phyloP scores from a whole-genome alignment of 1,284 basidiomycete species.

The Somion occarium region DNA sequence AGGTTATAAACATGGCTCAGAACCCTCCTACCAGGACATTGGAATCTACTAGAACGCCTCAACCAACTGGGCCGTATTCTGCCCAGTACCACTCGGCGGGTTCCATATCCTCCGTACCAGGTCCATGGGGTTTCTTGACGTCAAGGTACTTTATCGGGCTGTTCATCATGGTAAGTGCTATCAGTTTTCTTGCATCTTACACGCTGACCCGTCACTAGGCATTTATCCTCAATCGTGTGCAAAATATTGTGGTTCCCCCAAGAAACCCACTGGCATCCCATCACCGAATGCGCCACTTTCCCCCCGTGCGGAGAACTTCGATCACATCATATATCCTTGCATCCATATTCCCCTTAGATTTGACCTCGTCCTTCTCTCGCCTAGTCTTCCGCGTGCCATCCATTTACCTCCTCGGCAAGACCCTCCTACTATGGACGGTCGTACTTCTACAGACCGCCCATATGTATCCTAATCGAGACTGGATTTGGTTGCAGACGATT shows the following conservation, averaged over 20 bases:
- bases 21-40: neutral
- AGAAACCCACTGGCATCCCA: slow-evolving; percentile 34
- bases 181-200: slow-evolving; percentile 6
- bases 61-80: neutral
- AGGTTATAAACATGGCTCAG: slow-evolving; percentile 10
- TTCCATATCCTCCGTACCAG: slow-evolving; percentile 38
- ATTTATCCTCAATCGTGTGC: slow-evolving; percentile 65
- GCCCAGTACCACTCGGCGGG: neutral
- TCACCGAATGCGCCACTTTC: slow-evolving; percentile 11
- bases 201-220: slow-evolving; percentile 37
- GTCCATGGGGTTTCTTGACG: slow-evolving; percentile 64
- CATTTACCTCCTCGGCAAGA: slow-evolving; percentile 50
- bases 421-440: slow-evolving; percentile 50
- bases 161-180: slow-evolving; percentile 43
- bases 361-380: slow-evolving; percentile 55
- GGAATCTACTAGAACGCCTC: neutral
- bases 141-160: slow-evolving; percentile 65
- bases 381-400: slow-evolving; percentile 57
- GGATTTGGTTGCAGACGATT: slow-evolving; percentile 28
- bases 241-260: slow-evolving; percentile 72
- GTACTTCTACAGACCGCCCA: slow-evolving; percentile 54
- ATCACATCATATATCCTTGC: slow-evolving; percentile 30
- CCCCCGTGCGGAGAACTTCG: neutral
- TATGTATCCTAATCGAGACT: slow-evolving; percentile 30
- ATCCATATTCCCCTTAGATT: slow-evolving; percentile 54